Conservation (phyloP, 2,329 filamentous ascomycete genomes). For the Colletotrichum musicola region DNA sequence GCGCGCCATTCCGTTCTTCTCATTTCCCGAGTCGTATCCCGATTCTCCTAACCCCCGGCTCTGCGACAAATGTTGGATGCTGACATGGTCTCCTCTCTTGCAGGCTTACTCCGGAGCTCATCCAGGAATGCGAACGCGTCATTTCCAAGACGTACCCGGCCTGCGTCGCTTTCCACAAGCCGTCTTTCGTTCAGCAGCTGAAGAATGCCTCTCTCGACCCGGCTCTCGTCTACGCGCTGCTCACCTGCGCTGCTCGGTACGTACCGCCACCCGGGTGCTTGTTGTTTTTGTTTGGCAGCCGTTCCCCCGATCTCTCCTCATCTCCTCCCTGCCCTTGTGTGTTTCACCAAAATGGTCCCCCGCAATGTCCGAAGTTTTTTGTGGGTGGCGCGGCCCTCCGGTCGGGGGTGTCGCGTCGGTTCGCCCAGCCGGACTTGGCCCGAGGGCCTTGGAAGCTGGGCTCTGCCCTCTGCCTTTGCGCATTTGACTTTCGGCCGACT, state of each 20-base stretch:
- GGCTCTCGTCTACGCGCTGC: constrained; percentile 69
- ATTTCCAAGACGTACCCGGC: constrained; percentile 72
- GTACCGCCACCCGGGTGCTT: constrained; percentile 44
- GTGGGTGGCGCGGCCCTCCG: constrained; percentile 38
- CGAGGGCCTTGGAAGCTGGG: not conserved
- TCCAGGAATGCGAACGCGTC: constrained; percentile 71
- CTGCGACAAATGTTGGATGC: constrained; percentile 8
- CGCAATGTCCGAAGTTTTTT: constrained; percentile 39
- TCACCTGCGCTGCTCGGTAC: constrained; percentile 70
- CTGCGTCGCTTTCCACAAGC: constrained; percentile 74
- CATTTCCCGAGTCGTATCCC: constrained; percentile 38
- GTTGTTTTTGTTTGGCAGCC: constrained; percentile 11
- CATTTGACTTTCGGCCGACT: constrained; percentile 30
- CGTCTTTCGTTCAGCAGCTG: constrained; percentile 71
- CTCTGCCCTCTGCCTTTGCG: not conserved
- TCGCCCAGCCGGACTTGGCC: constrained; percentile 33
- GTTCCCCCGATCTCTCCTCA: constrained; percentile 28
- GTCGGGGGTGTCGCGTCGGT: constrained; percentile 31
- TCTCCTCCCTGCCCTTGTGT: constrained; percentile 41
- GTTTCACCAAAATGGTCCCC: constrained; percentile 41
- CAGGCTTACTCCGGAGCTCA: constrained; percentile 68
- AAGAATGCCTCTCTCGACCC: constrained; percentile 68
- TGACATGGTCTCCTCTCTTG: constrained; percentile 17
- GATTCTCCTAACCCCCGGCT: constrained; percentile 16
- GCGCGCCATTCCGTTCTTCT: constrained; percentile 25